These are phyloP conservation scores for Phytophthora pisi DNA, from an alignment of 352 stramenopile species.

Conservation along the genomic window DNA sequence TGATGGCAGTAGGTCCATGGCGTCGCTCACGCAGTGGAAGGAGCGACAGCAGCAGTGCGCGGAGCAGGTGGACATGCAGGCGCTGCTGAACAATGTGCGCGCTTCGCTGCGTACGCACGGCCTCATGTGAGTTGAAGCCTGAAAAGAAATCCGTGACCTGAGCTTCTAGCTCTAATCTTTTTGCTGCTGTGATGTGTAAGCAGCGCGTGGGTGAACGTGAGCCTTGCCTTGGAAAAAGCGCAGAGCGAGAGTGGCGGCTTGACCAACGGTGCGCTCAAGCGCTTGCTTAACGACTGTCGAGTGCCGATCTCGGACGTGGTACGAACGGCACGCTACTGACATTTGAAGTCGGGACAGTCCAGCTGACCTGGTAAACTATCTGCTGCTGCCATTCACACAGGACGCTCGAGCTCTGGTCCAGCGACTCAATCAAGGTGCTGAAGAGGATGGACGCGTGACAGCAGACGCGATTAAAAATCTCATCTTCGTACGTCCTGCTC, in stretches of 20 bases:
- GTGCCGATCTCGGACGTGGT: conserved; percentile 71
- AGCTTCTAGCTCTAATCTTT: background rate
- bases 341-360: background rate
- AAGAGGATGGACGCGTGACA: conserved; percentile 51
- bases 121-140: conserved; percentile 47
- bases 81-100: conserved; percentile 51
- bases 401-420: conserved; percentile 61
- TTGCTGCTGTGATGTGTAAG: background rate
- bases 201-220: conserved; percentile 63
- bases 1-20: conserved; percentile 20
- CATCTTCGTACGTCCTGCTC: conserved; percentile 46
- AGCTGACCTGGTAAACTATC: conserved; percentile 1
- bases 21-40: conserved; percentile 80
- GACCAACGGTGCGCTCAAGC: conserved; percentile 61
- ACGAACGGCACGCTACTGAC: background rate
- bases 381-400: conserved; percentile 22
- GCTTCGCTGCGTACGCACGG: conserved; percentile 46
- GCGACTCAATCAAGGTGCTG: conserved; percentile 35
- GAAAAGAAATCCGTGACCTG: background rate
- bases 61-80: conserved; percentile 58
- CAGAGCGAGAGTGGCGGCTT: conserved; percentile 47
- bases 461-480: conserved; percentile 64
- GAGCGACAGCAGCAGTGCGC: conserved; percentile 67
- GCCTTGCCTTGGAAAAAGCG: conserved; percentile 53
- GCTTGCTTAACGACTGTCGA: conserved; percentile 52